Conservation (phyloP, 2,329 filamentous ascomycete genomes). For the Fusarium sp. region DNA sequence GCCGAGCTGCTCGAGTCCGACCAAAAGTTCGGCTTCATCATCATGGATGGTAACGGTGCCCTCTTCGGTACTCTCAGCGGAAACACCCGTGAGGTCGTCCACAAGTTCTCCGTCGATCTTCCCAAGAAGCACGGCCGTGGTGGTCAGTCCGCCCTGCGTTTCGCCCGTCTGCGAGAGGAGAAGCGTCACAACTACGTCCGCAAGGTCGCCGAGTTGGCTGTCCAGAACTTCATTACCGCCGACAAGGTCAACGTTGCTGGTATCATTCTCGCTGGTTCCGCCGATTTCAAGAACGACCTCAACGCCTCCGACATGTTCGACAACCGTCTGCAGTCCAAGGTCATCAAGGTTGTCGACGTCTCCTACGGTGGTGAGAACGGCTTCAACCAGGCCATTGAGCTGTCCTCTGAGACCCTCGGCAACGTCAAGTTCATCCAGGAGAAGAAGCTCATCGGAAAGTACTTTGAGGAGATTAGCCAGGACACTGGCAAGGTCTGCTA, state of each 20-base stretch:
- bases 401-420: constrained; percentile 92
- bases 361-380: constrained; percentile 99
- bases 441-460: constrained; percentile 99
- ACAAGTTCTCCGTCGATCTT: constrained; percentile 98
- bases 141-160: constrained; percentile 99
- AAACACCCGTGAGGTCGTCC: constrained; percentile 94
- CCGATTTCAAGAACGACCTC: constrained; percentile 99
- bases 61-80: constrained; percentile 96
- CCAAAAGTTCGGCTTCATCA: constrained; percentile 99
- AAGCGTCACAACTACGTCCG: constrained; percentile 99
- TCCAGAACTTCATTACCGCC: constrained; percentile 98
- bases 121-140: constrained; percentile 99
- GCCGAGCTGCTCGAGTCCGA: constrained; percentile 98
- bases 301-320: constrained; percentile 99
- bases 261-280: constrained; percentile 92
- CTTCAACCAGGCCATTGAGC: constrained; percentile 98
- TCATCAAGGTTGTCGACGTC: constrained; percentile 99
- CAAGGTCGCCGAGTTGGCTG: constrained; percentile 96
- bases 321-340: constrained; percentile 86
- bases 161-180: constrained; percentile 98
- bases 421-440: constrained; percentile 99
- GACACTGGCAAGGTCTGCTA: constrained; percentile 98
- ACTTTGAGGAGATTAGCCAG: constrained; percentile 99
- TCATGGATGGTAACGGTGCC: constrained; percentile 99
- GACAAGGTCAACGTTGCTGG: constrained; percentile 99